Evolutionary conservation across 352 stramenopile species (phyloP).

Genomic region (Phytophthora pistaciae): DNA sequence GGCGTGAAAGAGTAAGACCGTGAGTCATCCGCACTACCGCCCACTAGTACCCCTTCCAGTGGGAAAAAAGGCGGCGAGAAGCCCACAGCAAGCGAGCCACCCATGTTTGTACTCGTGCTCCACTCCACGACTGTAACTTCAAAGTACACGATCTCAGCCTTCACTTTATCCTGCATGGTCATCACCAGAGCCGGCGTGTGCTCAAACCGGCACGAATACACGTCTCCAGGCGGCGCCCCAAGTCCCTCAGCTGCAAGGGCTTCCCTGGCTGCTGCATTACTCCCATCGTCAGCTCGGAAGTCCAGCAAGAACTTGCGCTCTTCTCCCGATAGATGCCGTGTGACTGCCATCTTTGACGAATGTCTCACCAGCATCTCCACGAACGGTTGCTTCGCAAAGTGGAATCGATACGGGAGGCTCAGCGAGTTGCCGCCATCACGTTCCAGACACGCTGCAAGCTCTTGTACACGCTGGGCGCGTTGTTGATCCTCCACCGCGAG

Average conservation of each 20-base stretch:
- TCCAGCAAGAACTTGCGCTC: constrained; percentile 83
- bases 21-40: constrained; percentile 41
- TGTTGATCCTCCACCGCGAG: constrained; percentile 85
- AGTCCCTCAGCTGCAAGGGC: constrained; percentile 30
- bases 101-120: constrained; percentile 34
- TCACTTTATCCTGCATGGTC: constrained; percentile 72
- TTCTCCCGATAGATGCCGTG: constrained; percentile 75
- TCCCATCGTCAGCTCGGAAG: constrained; percentile 59
- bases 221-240: constrained; percentile 24
- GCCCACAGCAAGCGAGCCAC: constrained; percentile 58
- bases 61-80: constrained; percentile 76
- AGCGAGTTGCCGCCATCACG: constrained; percentile 57
- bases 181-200: constrained; percentile 78
- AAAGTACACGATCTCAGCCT: constrained; percentile 86
- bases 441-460: constrained; percentile 63
- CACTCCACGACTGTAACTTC: constrained; percentile 82
- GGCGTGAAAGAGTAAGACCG: constrained; percentile 80
- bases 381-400: constrained; percentile 69
- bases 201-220: constrained; percentile 86
- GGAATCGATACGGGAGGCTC: constrained; percentile 78
- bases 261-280: constrained; percentile 19
- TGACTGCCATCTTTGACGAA: constrained; percentile 83
- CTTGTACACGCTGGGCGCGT: constrained; percentile 48
- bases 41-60: constrained; percentile 73
- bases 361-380: constrained; percentile 86